phyloP scores from a whole-genome alignment of 495 filamentous ascomycete species.

The Hypoxylon fragiforme region DNA sequence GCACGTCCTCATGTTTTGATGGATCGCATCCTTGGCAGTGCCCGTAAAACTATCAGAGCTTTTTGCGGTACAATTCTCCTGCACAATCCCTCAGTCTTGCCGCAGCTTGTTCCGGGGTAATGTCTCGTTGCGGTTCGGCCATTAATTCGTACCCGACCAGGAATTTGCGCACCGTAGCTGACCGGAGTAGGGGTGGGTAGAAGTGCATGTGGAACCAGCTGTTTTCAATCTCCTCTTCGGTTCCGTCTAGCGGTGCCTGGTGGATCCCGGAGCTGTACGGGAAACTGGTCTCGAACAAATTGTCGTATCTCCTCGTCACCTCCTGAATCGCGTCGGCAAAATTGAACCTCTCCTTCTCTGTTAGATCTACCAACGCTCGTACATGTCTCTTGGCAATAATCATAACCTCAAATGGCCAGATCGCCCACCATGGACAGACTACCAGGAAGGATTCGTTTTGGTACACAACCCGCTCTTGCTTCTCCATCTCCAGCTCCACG shows the following conservation, averaged over 20 bases:
- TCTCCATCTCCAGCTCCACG: slow-evolving; percentile 75
- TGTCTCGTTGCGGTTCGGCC: slow-evolving; percentile 95
- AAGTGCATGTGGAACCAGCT: slow-evolving; percentile 97
- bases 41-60: slow-evolving; percentile 53
- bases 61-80: slow-evolving; percentile 81
- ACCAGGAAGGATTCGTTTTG: slow-evolving; percentile 82
- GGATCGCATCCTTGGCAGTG: too few species aligned
- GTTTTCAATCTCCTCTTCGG: slow-evolving; percentile 77
- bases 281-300: slow-evolving; percentile 94
- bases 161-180: slow-evolving; percentile 94
- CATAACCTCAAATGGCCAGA: slow-evolving; percentile 97
- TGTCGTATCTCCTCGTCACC: slow-evolving; percentile 89
- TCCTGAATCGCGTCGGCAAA: slow-evolving; percentile 85
- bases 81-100: slow-evolving; percentile 71
- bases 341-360: slow-evolving; percentile 62
- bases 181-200: slow-evolving; percentile 89
- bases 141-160: slow-evolving; percentile 94
- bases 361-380: slow-evolving; percentile 78
- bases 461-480: slow-evolving; percentile 83
- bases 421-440: slow-evolving; percentile 94
- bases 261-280: slow-evolving; percentile 93
- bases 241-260: slow-evolving; percentile 89
- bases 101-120: slow-evolving; percentile 95
- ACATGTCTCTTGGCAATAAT: slow-evolving; percentile 81
- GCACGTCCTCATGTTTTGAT: too few species aligned